phyloP scores from a whole-genome alignment of 2,329 filamentous ascomycete genomes.

The Cryoendolithus antarcticus region DNA sequence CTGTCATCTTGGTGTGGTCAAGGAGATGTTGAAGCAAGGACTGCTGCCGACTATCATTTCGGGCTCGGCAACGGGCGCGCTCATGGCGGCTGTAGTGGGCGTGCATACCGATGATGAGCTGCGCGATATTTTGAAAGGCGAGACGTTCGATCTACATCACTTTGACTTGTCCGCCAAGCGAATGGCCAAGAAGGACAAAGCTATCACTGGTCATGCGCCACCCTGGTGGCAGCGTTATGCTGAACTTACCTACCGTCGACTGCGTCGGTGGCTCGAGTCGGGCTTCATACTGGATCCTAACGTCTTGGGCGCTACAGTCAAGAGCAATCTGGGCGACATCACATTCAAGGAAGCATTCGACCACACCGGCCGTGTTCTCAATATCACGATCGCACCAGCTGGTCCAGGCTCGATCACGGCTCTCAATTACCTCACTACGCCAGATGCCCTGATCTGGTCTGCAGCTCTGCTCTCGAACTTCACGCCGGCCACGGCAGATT shows the following conservation, averaged over 20 bases:
- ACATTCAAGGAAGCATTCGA: constrained; percentile 90
- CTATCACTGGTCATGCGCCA: constrained; percentile 14
- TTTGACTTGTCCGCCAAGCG: constrained; percentile 43
- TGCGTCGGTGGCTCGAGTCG: constrained; percentile 57
- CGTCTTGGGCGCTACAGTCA: constrained; percentile 72
- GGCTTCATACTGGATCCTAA: constrained; percentile 76
- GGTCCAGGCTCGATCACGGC: constrained; percentile 68
- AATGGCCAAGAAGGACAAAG: constrained; percentile 12
- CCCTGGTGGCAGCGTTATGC: constrained; percentile 23
- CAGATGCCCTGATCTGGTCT: constrained; percentile 81
- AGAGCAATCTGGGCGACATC: constrained; percentile 72
- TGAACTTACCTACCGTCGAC: constrained; percentile 50
- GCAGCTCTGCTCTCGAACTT: constrained; percentile 67
- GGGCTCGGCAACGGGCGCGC: constrained; percentile 76
- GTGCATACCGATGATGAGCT: constrained; percentile 81
- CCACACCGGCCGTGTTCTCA: constrained; percentile 72
- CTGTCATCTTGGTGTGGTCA: constrained; percentile 82
- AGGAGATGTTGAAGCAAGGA: constrained; percentile 68
- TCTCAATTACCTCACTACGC: constrained; percentile 84
- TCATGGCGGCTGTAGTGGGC: constrained; percentile 79
- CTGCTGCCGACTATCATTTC: constrained; percentile 82
- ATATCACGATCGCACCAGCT: constrained; percentile 74
- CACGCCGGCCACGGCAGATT: constrained; percentile 19
- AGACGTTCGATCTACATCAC: constrained; percentile 69
- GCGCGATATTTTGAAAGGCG: constrained; percentile 60